phyloP scores from a whole-genome alignment of 441 rosid species.

The Sinapis alba region DNA sequence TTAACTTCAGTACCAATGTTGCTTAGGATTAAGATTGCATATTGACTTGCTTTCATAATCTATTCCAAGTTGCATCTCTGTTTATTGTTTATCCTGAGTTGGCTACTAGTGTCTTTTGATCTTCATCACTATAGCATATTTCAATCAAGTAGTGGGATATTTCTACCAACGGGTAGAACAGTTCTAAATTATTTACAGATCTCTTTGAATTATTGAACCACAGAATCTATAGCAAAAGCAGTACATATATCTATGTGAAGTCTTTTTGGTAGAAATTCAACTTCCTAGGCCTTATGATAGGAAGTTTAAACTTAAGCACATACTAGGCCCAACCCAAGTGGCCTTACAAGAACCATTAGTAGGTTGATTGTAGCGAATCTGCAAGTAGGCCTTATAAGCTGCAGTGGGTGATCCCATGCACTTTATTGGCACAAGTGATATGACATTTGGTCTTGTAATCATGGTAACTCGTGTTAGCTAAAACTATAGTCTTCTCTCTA shows the following conservation, averaged over 20 bases:
- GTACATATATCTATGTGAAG: slow-evolving; percentile 1
- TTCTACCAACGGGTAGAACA: background rate
- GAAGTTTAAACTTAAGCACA: background rate
- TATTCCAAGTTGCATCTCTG: slow-evolving; percentile 3
- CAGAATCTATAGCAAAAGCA: background rate
- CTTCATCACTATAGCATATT: slow-evolving; percentile 1
- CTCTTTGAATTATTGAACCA: background rate
- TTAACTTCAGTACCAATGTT: background rate
- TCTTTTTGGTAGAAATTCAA: background rate
- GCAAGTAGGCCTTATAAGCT: slow-evolving; percentile 15
- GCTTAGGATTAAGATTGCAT: slow-evolving; percentile 6
- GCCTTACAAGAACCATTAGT: slow-evolving; percentile 7
- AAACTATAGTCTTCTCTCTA: slow-evolving; percentile 22
- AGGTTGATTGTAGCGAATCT: slow-evolving; percentile 13
- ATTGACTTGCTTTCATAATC: background rate
- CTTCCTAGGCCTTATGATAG: slow-evolving; percentile 10
- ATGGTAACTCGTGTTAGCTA: slow-evolving; percentile 21
- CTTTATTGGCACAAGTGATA: slow-evolving; percentile 13
- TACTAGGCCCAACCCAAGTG: slow-evolving; percentile 25
- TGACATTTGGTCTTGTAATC: slow-evolving; percentile 21
- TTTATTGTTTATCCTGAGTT: background rate
- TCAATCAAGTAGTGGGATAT: slow-evolving; percentile 1
- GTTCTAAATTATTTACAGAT: background rate
- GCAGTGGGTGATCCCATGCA: background rate
- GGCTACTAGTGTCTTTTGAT: slow-evolving; percentile 7